Evolutionary conservation across 768 basidiomycete species (phyloP), one percentile per base, ranked within the genome.

Genomic region (Cystofilobasidium capitatum): DNA sequence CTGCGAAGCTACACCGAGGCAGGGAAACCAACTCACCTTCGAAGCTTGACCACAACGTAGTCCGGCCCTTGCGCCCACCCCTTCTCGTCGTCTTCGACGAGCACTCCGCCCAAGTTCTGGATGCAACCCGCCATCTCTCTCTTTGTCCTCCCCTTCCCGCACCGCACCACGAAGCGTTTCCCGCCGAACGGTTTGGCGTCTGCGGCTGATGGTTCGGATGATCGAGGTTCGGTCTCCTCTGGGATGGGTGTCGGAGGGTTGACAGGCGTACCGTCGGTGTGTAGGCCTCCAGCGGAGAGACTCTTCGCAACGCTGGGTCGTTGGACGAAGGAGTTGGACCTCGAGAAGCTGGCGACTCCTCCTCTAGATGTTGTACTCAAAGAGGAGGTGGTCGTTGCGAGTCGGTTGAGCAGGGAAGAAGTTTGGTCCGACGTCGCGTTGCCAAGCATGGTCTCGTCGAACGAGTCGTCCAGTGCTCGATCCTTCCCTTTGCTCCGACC

Each of bases 31-130:
- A 17, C 65, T 47, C 58, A 65, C 64, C 42, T 24, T 2, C 39
- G 26, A 4, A 68, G 40, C 51, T 63, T 68, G 44, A 51, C 54
- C 40, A 68, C 42, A 8, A 68, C 61, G 17, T 40, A 68, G 42
- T 68, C 66, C n/a, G 61, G 61, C 1, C 61, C 66, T 0, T 58
- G 40, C 20, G 24, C 45, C 10, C 9, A 16, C n/a, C 49, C 59
- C 36, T 37, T 24, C 17, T 47, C 61, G 16, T 68, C 66, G 4
- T 68, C 66, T 14, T 29, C 42, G 22, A 62, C 49, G 22, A 68
- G 8, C 29, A 14, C 35, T 20, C 66, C 66, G 29, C 66, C 66
- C 42, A 68, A 29, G 10, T 16, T 22, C 9, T n/a, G 40, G 14
- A 68, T 57, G 26, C 39, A 57, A 7, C 36, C 37, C 24, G 31